Percentiles rank a stretch among this genome's conserved stretches.
phyloP scores from a whole-genome alignment of 2,329 filamentous ascomycete species.

The Exophiala xenobiotica region DNA sequence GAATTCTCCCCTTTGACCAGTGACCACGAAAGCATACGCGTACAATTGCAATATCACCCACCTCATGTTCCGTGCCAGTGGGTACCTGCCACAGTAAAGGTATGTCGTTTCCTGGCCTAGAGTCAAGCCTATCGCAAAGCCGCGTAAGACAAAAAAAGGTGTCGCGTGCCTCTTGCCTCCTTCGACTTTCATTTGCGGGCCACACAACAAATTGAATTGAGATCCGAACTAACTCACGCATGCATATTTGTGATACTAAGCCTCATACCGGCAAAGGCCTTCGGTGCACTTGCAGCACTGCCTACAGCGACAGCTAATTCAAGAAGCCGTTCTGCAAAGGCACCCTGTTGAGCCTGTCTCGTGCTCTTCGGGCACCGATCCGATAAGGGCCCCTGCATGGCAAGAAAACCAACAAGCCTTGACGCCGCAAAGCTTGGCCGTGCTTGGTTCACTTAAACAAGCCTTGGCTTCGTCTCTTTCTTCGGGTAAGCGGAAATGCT shows the following conservation, averaged over 20 bases:
- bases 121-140: too few relatives aligned
- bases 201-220: not conserved
- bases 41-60: not conserved
- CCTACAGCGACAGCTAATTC: too few relatives aligned
- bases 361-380: too few relatives aligned
- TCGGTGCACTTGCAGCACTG: too few relatives aligned
- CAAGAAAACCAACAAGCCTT: not conserved
- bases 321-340: too few relatives aligned
- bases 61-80: conserved; percentile 1
- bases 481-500: too few relatives aligned
- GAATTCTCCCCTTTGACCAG: not conserved
- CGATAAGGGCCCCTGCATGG: not conserved
- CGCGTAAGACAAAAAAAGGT: not conserved
- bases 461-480: not conserved
- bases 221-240: too few relatives aligned
- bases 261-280: too few relatives aligned
- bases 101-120: too few relatives aligned
- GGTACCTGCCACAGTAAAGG: not conserved
- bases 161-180: not conserved
- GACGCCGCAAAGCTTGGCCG: not conserved
- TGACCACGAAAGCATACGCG: not conserved
- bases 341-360: too few relatives aligned
- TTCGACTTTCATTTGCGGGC: not conserved
- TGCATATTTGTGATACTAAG: too few relatives aligned
- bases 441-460: not conserved